Evolutionary conservation across 768 basidiomycete species (phyloP).

Genomic region (Lentinula aciculospora): DNA sequence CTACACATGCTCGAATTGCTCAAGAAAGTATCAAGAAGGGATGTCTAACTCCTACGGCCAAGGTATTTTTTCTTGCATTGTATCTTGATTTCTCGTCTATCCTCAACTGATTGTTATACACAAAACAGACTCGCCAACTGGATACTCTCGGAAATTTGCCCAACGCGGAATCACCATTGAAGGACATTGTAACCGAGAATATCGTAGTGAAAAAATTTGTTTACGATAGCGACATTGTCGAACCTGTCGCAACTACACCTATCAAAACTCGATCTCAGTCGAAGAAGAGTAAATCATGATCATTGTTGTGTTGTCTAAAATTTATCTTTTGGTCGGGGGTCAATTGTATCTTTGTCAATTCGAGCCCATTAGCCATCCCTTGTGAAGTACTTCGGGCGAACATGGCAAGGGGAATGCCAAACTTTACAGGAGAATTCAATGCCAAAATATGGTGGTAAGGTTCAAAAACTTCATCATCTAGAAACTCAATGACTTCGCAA

Average conservation of each 20-base stretch:
- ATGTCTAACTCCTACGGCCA: constrained; percentile 62
- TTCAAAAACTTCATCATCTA: no score
- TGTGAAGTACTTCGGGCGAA: no score
- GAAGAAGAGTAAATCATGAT: constrained; percentile 41
- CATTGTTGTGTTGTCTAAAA: background rate
- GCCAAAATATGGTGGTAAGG: no score
- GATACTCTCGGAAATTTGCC: constrained; percentile 72
- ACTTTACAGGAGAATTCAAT: no score
- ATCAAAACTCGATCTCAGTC: constrained; percentile 49
- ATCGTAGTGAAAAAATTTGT: constrained; percentile 74
- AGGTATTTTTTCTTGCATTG: constrained; percentile 38
- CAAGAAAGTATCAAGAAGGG: constrained; percentile 44
- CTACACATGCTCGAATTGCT: constrained; percentile 33
- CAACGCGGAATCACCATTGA: constrained; percentile 48
- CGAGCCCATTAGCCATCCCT: no score
- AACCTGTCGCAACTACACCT: constrained; percentile 15
- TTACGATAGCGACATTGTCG: constrained; percentile 65
- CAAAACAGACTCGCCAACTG: constrained; percentile 46
- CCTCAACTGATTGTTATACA: background rate
- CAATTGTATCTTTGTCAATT: no score
- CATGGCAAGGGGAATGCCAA: no score
- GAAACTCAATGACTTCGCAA: no score
- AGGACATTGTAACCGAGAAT: constrained; percentile 57
- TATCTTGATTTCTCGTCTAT: background rate
- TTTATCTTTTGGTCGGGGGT: background rate